Percentiles rank a stretch among this genome's conserved stretches.
Conservation (phyloP, 1,284 basidiomycete species). For the Melampsora larici-populina region DNA sequence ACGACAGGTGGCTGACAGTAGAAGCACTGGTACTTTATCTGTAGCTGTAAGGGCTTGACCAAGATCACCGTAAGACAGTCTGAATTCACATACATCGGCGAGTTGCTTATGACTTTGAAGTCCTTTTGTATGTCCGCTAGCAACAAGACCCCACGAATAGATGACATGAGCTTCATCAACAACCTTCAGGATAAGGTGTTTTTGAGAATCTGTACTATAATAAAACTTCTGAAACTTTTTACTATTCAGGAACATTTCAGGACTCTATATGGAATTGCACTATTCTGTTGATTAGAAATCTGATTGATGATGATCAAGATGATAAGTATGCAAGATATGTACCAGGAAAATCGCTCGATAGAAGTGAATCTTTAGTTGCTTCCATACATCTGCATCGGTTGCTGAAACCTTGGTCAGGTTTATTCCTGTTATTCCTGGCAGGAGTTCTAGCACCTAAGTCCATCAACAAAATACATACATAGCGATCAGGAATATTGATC, state of each 20-base stretch:
- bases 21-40: no score
- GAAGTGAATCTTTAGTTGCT: not conserved
- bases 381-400: not conserved
- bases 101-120: no score
- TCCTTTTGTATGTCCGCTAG: not conserved
- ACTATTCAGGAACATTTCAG: constrained; percentile 11
- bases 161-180: constrained; percentile 18
- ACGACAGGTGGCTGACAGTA: no score
- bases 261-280: not conserved
- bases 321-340: not conserved
- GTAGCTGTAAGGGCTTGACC: no score
- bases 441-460: not conserved
- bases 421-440: not conserved
- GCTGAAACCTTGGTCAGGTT: not conserved
- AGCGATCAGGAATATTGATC: not conserved
- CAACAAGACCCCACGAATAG: constrained; percentile 5
- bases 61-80: no score
- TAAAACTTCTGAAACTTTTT: constrained; percentile 3
- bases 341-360: not conserved
- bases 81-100: no score
- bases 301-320: not conserved
- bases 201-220: constrained; percentile 11
- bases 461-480: not conserved
- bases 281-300: not conserved
- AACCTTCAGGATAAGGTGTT: not conserved